phyloP scores from a whole-genome alignment of 2,329 filamentous ascomycete species.

The Pseudogymnoascus sp. region DNA sequence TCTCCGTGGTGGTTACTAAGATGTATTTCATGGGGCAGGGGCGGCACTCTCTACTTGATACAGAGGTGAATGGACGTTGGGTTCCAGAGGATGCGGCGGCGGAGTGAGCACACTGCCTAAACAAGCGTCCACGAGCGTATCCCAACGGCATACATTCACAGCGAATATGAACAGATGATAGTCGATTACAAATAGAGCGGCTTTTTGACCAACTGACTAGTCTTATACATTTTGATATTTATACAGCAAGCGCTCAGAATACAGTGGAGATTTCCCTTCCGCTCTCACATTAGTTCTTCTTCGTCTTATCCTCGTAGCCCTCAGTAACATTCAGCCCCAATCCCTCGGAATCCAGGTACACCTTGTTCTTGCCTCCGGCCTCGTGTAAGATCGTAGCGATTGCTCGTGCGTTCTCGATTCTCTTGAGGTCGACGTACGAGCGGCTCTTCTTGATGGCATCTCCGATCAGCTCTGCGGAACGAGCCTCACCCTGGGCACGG shows the following conservation, averaged over 20 bases:
- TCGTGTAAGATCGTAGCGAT: constrained; percentile 88
- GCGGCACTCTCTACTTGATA: neutral
- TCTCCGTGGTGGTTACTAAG: constrained; percentile 62
- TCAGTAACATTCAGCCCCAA: constrained; percentile 82
- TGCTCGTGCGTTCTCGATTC: constrained; percentile 89
- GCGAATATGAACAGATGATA: constrained; percentile 6
- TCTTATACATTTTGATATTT: constrained; percentile 8
- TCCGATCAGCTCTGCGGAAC: constrained; percentile 94
- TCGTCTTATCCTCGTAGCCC: constrained; percentile 34
- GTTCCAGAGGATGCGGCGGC: neutral
- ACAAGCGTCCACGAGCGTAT: neutral
- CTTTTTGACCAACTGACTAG: constrained; percentile 4
- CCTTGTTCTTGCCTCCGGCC: constrained; percentile 77
- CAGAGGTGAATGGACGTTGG: neutral
- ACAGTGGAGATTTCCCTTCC: constrained; percentile 40
- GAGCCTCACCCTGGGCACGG: constrained; percentile 96
- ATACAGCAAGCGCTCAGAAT: constrained; percentile 25
- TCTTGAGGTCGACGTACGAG: constrained; percentile 92
- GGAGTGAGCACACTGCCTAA: neutral
- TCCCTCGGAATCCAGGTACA: constrained; percentile 86
- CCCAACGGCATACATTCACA: neutral
- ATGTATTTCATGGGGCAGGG: neutral
- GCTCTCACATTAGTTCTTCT: constrained; percentile 38
- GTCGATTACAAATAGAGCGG: constrained; percentile 6
- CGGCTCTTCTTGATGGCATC: constrained; percentile 99